phyloP scores from a whole-genome alignment of 1,139 yeast genomes.

The Candida dubliniensis region DNA sequence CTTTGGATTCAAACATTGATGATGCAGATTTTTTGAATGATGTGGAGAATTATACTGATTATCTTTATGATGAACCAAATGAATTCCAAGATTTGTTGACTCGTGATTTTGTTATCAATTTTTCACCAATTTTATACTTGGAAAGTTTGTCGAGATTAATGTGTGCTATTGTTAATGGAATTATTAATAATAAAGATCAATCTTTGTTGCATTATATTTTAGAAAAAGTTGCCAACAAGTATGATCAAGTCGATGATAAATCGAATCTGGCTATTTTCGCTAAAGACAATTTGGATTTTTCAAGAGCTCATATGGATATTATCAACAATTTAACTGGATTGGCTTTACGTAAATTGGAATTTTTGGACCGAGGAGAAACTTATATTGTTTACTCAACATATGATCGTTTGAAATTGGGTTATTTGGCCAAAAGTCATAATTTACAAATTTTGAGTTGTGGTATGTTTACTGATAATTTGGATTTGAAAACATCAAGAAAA shows the following conservation, averaged over 20 bases:
- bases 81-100: constrained; percentile 29
- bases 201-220: constrained; percentile 35
- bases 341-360: constrained; percentile 42
- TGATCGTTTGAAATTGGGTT: constrained; percentile 40
- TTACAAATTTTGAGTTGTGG: constrained; percentile 48
- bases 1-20: constrained; percentile 41
- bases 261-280: constrained; percentile 6
- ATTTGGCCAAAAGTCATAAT: constrained; percentile 39
- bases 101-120: constrained; percentile 30
- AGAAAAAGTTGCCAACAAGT: constrained; percentile 24
- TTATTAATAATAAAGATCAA: constrained; percentile 24
- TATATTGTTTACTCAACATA: constrained; percentile 45
- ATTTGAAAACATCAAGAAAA: constrained; percentile 30
- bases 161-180: constrained; percentile 32
- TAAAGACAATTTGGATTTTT: constrained; percentile 22
- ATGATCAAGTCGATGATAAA: constrained; percentile 16
- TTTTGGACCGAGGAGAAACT: constrained; percentile 46
- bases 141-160: constrained; percentile 44
- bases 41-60: constrained; percentile 36
- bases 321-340: constrained; percentile 33
- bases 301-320: constrained; percentile 27
- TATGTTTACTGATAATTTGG: constrained; percentile 40
- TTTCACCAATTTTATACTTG: constrained; percentile 46
- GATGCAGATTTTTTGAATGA: constrained; percentile 42
- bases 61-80: constrained; percentile 22